Base-by-base conservation (phyloP, 2,329 filamentous ascomycete genomes). In the Cladosporium oxysporum region DNA sequence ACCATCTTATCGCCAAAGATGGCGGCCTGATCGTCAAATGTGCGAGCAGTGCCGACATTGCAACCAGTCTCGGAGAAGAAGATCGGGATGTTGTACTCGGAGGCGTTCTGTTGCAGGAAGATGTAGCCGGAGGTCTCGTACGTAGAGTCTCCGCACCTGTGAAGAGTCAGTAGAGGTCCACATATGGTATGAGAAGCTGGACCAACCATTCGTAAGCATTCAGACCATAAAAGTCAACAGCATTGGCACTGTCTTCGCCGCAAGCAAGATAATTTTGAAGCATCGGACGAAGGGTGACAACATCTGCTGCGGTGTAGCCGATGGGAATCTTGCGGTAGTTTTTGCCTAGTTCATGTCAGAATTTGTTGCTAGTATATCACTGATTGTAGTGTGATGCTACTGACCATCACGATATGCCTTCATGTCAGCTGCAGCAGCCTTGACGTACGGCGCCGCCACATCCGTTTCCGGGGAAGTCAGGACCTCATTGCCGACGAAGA, bases 21-120 rank as follows among this genome's bases (percentile, higher is more conserved):
- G 59, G 91, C 88, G 49, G 85, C 83, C 78, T 95, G 91, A 75
- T 96, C 90, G 28, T 83, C 82, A 75, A 91, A 92, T 1, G 83
- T 79, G 52, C 90, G 85, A 0, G 89, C 88, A 1, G 80, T 79
- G 0, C 83, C 82, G 6, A 81, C 83, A 75, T 91, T 93, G 84
- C 92, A 96, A 66, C 92, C 92, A 3, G 91, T 95, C 79, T 96
- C 92, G 37, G 91, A 93, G 79, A 96, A 92, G 83, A 93, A 93
- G 72, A 95, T 92, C 23, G 91, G 92, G n/a, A 96, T 87, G 57
- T 88, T 89, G 78, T 92, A 93, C 72, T 86, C 79, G 44, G 84
- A 84, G 6, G 90, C 88, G 69, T 90, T 88, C 62, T 83, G 77
- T 76, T 92, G 84, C 31, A 96, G 86, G 68, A 83, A 82, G 57